Evolutionary conservation across 2,329 filamentous ascomycete species (phyloP), one percentile per base, ranked within the genome.

Genomic region (Exophiala spinifera): DNA sequence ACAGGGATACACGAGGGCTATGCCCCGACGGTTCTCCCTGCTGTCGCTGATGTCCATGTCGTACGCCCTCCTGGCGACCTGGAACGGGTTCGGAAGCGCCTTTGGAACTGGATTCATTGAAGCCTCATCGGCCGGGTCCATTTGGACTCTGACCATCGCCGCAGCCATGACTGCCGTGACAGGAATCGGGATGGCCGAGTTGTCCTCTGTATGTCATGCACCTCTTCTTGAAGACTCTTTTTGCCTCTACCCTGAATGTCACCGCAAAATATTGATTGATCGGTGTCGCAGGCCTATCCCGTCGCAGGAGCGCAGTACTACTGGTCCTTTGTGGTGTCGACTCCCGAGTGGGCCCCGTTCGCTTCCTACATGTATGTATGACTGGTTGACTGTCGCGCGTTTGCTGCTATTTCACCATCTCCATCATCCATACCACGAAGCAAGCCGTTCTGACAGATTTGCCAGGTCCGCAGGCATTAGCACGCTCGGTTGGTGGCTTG

Each of bases 401-500:
- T 25, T 25, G 3, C 23, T 25, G 23, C 23, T 25, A 7, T 25
- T 25, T 25, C 23, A 7, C 7, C 23, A 25, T n/a, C n/a, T n/a
- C n/a, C n/a, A n/a, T n/a, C n/a, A n/a, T n/a, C n/a, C n/a, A n/a
- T n/a, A n/a, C n/a, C n/a, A n/a, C n/a, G n/a, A n/a, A n/a, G n/a
- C n/a, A n/a, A n/a, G n/a, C n/a, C n/a, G n/a, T 25, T 25, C 23
- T 25, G 23, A 25, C 23, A 25, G 7, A n/a, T n/a, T 25, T 25
- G 7, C 23, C 23, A 59, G 56, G 8, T 53, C 49, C 20, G 56
- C 48, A 17, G 40, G 56, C 20, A 50, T 56, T 39, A 59, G 56
- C 37, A 59, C 50, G 1, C 25, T 53, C 10, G 56, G 56, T 15
- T 59, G 56, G 56, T 59, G 56, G 56, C 49, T 59, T 11, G 56